A percentile compares a stretch with the other conserved stretches of the same genome.
Conservation (phyloP, 805 yeast species). For the Metschnikowia santaceciliae region DNA sequence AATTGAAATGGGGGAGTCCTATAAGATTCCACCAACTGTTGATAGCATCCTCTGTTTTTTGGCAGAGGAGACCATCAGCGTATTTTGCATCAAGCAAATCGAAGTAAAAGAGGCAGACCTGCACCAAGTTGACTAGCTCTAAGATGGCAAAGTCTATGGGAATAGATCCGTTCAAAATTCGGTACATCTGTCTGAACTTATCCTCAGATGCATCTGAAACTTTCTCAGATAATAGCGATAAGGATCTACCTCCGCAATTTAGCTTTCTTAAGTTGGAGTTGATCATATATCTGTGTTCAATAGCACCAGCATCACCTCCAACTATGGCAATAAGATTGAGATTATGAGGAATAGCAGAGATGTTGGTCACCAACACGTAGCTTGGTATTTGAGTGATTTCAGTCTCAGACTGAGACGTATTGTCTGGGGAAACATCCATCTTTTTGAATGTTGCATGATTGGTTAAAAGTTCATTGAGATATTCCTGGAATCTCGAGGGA, state of each 20-base stretch:
- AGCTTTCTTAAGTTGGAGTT: conserved; percentile 74
- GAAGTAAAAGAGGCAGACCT: conserved; percentile 73
- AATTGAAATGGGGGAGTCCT: conserved; percentile 50
- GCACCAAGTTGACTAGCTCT: conserved; percentile 72
- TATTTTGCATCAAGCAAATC: conserved; percentile 61
- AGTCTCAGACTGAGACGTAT: background rate
- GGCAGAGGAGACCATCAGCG: conserved; percentile 85
- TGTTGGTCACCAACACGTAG: conserved; percentile 69
- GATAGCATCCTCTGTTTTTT: conserved; percentile 69
- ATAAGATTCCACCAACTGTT: conserved; percentile 76
- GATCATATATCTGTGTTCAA: conserved; percentile 58
- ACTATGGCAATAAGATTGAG: conserved; percentile 69
- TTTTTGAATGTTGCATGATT: conserved; percentile 68
- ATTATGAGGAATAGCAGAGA: conserved; percentile 75
- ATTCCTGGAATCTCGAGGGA: conserved; percentile 51
- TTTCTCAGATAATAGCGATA: conserved; percentile 56
- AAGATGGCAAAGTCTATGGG: conserved; percentile 63
- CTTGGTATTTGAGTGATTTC: conserved; percentile 22
- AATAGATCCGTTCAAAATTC: conserved; percentile 46
- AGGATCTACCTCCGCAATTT: conserved; percentile 83
- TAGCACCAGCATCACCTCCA: conserved; percentile 48
- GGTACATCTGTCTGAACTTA: conserved; percentile 74
- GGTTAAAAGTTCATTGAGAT: conserved; percentile 61
- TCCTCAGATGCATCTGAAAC: conserved; percentile 78
- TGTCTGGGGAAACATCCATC: conserved; percentile 15